phyloP scores from a whole-genome alignment of 2,329 filamentous ascomycete species.

The Ophiostoma quercus region DNA sequence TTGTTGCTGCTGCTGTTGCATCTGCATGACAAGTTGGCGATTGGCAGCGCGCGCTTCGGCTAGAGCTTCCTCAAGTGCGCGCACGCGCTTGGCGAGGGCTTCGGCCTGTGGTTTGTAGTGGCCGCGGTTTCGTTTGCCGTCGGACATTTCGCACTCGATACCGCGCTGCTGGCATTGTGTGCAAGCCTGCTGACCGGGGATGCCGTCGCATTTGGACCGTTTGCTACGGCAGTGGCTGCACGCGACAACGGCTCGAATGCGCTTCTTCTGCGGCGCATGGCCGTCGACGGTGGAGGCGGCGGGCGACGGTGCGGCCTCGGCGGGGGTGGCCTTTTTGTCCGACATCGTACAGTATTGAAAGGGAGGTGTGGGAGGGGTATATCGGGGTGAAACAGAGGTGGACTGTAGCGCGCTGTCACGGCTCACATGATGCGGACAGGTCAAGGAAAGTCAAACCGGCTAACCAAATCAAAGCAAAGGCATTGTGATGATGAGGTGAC shows the following conservation, averaged over 20 bases:
- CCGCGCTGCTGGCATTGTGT: conserved; percentile 21
- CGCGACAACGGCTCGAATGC: conserved; percentile 23
- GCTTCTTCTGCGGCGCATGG: conserved; percentile 17
- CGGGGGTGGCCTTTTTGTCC: neutral
- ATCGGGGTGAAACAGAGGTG: neutral
- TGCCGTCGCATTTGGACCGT: conserved; percentile 23
- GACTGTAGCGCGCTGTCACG: neutral
- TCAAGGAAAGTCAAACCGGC: neutral
- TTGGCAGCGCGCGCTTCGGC: conserved; percentile 20
- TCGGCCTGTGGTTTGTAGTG: conserved; percentile 26
- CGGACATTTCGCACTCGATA: conserved; percentile 22
- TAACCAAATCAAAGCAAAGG: neutral
- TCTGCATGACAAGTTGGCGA: conserved; percentile 6
- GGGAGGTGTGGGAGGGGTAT: neutral
- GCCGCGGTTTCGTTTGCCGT: conserved; percentile 24
- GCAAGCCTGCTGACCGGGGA: conserved; percentile 21
- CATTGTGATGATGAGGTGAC: neutral
- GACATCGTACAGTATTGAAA: neutral
- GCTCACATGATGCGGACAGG: neutral
- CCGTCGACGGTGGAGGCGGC: neutral
- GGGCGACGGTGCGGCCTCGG: neutral
- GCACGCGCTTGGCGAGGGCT: conserved; percentile 19
- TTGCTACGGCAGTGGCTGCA: conserved; percentile 25
- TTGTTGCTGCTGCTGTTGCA: conserved; percentile 14
- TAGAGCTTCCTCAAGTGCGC: conserved; percentile 17